Conservation (phyloP, 2,329 filamentous ascomycete species). For the Pseudogymnoascus sp. region DNA sequence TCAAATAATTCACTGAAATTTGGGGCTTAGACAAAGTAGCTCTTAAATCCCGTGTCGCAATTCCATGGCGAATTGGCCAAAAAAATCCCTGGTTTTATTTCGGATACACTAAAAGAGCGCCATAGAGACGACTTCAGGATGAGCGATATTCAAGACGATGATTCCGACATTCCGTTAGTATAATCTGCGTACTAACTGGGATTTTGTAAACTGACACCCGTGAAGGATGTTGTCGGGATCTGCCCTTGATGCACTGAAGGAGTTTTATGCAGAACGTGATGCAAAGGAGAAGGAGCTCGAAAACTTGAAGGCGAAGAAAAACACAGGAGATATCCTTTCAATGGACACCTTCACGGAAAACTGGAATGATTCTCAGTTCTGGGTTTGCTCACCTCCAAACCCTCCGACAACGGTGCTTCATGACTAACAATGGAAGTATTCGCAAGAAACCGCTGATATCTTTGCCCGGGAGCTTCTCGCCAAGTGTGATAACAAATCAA, state of each 20-base stretch:
- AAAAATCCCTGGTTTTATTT: not conserved
- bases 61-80: constrained; percentile 2
- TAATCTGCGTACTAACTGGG: not conserved
- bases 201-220: constrained; percentile 1
- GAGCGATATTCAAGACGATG: not conserved
- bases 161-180: constrained; percentile 6
- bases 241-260: constrained; percentile 61
- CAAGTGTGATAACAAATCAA: constrained; percentile 48
- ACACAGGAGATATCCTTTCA: constrained; percentile 36
- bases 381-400: constrained; percentile 45
- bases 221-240: constrained; percentile 51
- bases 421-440: constrained; percentile 44
- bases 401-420: not conserved
- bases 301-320: constrained; percentile 49
- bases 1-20: not conserved
- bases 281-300: constrained; percentile 59
- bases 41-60: not conserved
- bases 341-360: constrained; percentile 73
- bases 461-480: constrained; percentile 60
- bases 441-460: constrained; percentile 59
- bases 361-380: constrained; percentile 80
- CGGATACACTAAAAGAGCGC: constrained; percentile 5
- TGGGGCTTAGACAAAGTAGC: not conserved
- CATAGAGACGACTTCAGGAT: not conserved
- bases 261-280: constrained; percentile 69